Evolutionary conservation across 148 eudicot species (phyloP), one percentile per base, ranked within the genome.

Genomic region (Vaccinium vitisidaea): DNA sequence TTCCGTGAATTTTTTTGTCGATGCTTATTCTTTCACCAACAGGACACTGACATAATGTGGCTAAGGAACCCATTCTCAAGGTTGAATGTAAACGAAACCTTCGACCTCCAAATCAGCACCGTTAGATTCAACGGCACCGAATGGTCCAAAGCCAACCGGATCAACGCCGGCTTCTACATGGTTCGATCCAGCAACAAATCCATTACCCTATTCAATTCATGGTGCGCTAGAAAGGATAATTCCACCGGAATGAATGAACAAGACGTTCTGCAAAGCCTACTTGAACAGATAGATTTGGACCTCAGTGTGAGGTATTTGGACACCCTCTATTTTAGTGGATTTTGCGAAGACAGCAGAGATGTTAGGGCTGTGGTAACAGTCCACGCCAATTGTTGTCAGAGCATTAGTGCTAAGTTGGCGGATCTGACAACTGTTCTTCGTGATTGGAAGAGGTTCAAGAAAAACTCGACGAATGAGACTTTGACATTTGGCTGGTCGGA

Each of bases 1-100:
- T 39, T 39, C 43, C 5, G 43, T 39, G 43, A 39, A 0, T 39
- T 39, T 39, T 39, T 39, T 5, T 39, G 36, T 32, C 1, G 43
- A 39, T 39, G 43, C 5, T 39, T 39, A 39, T 39, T 39, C 43
- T 39, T 39, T 39, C 43, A 3, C 43, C 43, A 43, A 32, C 88
- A 94, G 98, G 98, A 94, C 55, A 86, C 91, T 0, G 98, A 94
- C 43, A 88, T 94, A 30, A 52, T 94, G 80, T 93, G 98, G 98
- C 58, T 94, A 54, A 88, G 95, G 77, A 91, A 93, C 50, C 94
- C 96, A 1, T 94, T 92, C 21, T 67, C 88, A 11, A 65, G 83
- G 32, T 84, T 94, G n/a, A 87, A 30, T 39, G n/a, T n/a, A n/a
- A 43, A 43, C 46, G 46, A 43, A 84, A 89, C 75, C 83, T 87